These are phyloP conservation scores for Pichia sp. DNA, from an alignment of 1,139 yeast genomes.

Conservation along the genomic window DNA sequence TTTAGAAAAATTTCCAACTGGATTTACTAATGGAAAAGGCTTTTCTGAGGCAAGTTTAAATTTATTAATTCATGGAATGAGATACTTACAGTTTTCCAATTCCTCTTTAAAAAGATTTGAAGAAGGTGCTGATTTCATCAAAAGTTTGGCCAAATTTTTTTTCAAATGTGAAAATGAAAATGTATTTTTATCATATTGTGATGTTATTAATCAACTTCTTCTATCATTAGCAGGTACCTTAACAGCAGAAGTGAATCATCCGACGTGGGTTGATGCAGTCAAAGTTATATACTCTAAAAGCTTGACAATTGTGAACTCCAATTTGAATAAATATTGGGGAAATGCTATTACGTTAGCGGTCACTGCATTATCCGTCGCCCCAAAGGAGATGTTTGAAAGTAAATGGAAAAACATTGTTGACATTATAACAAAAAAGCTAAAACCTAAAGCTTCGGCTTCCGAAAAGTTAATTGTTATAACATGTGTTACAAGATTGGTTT, in stretches of 20 bases:
- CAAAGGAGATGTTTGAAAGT: constrained; percentile 67
- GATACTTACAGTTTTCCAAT: constrained; percentile 68
- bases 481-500: constrained; percentile 65
- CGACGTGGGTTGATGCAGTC: constrained; percentile 87
- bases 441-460: constrained; percentile 39
- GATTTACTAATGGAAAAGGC: constrained; percentile 23
- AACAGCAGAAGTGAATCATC: constrained; percentile 94
- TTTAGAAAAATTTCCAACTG: constrained; percentile 68
- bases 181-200: constrained; percentile 73
- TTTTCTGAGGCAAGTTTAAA: constrained; percentile 71
- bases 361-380: constrained; percentile 73
- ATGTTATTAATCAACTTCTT: constrained; percentile 67
- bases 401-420: constrained; percentile 73
- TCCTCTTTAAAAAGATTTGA: constrained; percentile 88
- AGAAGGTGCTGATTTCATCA: constrained; percentile 81
- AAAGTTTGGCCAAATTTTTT: constrained; percentile 81
- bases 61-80: constrained; percentile 84
- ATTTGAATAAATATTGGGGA: constrained; percentile 61
- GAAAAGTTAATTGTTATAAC: constrained; percentile 61
- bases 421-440: constrained; percentile 33
- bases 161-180: constrained; percentile 56
- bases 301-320: constrained; percentile 33
- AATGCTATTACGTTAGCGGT: constrained; percentile 65
- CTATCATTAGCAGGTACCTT: constrained; percentile 78
- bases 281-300: constrained; percentile 53